A percentile compares a stretch with the other conserved stretches of the same genome.
phyloP scores from a whole-genome alignment of 2,329 filamentous ascomycete genomes.

The Aspergillus quadricinctus region DNA sequence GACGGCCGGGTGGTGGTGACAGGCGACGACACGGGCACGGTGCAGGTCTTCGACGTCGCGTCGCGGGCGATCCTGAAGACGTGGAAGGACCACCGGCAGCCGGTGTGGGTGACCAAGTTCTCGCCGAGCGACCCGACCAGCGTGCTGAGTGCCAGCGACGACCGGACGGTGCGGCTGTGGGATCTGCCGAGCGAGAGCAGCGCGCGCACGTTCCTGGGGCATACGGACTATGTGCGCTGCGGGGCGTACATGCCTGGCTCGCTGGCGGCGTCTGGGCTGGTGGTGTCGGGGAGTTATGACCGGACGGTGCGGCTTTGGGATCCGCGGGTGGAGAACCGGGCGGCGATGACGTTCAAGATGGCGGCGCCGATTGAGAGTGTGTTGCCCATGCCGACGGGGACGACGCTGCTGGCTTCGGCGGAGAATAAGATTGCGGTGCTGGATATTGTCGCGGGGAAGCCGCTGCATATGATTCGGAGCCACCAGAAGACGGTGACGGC shows the following conservation, averaged over 20 bases:
- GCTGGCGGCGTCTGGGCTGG: constrained; percentile 60
- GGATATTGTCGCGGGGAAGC: constrained; percentile 86
- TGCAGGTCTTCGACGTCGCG: constrained; percentile 91
- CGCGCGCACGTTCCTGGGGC: constrained; percentile 74
- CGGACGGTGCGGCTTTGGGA: constrained; percentile 93
- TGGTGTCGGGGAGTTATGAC: constrained; percentile 92
- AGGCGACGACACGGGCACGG: constrained; percentile 83
- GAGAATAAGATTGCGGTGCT: constrained; percentile 86
- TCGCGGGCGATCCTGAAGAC: constrained; percentile 91
- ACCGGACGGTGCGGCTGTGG: constrained; percentile 90
- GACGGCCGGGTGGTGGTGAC: constrained; percentile 88
- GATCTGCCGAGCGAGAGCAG: constrained; percentile 78
- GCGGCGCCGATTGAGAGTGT: constrained; percentile 82
- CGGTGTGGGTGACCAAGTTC: constrained; percentile 88
- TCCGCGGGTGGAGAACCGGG: constrained; percentile 63
- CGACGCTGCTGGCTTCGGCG: constrained; percentile 77
- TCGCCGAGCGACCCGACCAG: constrained; percentile 83
- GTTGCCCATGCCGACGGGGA: constrained; percentile 81
- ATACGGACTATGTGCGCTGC: constrained; percentile 86
- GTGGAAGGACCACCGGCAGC: constrained; percentile 91
- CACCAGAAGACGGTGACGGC: constrained; percentile 98
- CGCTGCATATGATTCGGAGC: constrained; percentile 80
- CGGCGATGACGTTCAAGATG: constrained; percentile 93
- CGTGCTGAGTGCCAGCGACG: constrained; percentile 85
- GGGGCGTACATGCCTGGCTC: constrained; percentile 75